Percentiles rank a stretch among this genome's conserved stretches.
These are phyloP conservation scores for Ceratorhiza oryzae-sativae DNA, from an alignment of 1,284 basidiomycete species.

Conservation along the genomic window DNA sequence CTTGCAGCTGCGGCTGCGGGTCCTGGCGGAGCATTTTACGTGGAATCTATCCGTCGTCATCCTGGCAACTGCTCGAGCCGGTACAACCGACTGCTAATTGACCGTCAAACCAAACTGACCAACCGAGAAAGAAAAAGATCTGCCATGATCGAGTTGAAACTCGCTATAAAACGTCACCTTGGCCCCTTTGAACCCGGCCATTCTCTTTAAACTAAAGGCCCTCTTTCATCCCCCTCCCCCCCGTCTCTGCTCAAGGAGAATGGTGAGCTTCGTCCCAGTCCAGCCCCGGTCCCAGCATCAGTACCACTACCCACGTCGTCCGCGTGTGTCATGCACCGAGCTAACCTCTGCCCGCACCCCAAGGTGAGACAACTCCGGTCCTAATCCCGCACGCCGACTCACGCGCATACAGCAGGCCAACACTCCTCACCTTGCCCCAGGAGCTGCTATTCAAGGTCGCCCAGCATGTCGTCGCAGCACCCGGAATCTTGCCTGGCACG, in stretches of 20 bases:
- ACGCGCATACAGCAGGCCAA: not conserved
- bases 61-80: not conserved
- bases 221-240: not conserved
- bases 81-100: not conserved
- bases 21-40: not conserved
- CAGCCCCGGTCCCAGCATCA: not conserved
- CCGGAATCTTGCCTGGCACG: conserved; percentile 15
- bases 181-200: not conserved
- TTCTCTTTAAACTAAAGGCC: not conserved
- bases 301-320: not conserved
- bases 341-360: not conserved
- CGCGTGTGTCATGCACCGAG: not conserved
- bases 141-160: not conserved
- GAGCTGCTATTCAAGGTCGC: conserved; percentile 29
- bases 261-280: conserved; percentile 10
- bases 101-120: not conserved
- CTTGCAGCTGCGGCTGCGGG: conserved; percentile 8
- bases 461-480: not conserved
- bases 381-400: not conserved
- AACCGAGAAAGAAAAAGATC: not conserved
- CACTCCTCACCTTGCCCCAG: conserved; percentile 14
- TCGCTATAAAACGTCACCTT: not conserved
- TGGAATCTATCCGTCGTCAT: not conserved
- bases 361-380: not conserved
- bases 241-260: not conserved